phyloP scores from a whole-genome alignment of 192 early-diverging fungal species.

The Coemansia sp. region DNA sequence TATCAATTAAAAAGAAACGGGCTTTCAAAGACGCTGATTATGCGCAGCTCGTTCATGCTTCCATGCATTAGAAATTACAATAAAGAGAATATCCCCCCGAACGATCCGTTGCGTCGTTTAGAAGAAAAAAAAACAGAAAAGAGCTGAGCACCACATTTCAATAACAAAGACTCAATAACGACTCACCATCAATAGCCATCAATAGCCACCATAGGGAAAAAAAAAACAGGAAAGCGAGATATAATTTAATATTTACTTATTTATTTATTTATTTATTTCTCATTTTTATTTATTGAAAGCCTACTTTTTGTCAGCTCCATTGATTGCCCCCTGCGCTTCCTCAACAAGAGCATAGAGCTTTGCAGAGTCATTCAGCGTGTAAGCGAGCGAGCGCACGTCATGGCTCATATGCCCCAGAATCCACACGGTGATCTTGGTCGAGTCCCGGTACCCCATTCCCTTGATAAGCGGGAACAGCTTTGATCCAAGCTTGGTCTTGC shows the following conservation, averaged over 20 bases:
- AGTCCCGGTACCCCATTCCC: slow-evolving; percentile 52
- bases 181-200: too few relatives aligned
- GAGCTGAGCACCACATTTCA: too few relatives aligned
- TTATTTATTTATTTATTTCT: too few relatives aligned
- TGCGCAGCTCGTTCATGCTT: background rate
- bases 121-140: background rate
- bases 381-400: slow-evolving; percentile 51
- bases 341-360: slow-evolving; percentile 35
- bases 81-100: too few relatives aligned
- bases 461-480: slow-evolving; percentile 56
- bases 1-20: background rate
- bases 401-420: slow-evolving; percentile 54
- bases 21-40: background rate
- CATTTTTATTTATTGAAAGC: background rate
- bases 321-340: slow-evolving; percentile 41
- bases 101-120: too few relatives aligned
- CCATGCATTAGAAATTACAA: too few relatives aligned
- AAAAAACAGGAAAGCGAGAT: too few relatives aligned
- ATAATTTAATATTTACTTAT: too few relatives aligned
- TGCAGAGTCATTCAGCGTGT: slow-evolving; percentile 43
- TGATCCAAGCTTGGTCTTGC: slow-evolving; percentile 55
- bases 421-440: slow-evolving; percentile 56
- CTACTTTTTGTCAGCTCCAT: slow-evolving; percentile 6
- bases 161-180: too few relatives aligned
- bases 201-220: too few relatives aligned